Base-by-base conservation (phyloP, 2,329 filamentous ascomycete genomes). In the Colletotrichum navitas region DNA sequence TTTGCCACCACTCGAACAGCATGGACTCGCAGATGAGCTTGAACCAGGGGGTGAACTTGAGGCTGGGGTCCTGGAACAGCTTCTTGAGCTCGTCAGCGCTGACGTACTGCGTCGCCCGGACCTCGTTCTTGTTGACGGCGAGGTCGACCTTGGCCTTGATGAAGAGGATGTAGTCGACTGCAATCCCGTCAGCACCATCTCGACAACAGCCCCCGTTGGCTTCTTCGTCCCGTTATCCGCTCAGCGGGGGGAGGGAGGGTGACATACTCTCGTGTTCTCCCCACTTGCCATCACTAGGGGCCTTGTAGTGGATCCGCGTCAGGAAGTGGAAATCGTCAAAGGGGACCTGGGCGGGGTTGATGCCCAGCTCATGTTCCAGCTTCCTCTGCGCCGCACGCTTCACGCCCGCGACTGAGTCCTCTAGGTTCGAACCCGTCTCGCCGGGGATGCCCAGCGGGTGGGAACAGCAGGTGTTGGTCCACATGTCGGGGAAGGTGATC, bases 391-490 rank as follows among this genome's bases (percentile, higher is more conserved):
- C 96, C 52, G 96, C 96, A 72, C 92, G 91, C 87, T 97, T 97
- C 76, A 95, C 96, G 36, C 96, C 96, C 76, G 90, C 86, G 68
- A 98, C 86, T 6, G 95, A 93, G 75, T 94, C 93, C 61, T 91
- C 88, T 54, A 99, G 87, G 75, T 92, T 92, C 41, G 91, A 89
- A 74, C 96, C 96, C 34, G 94, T 97, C 89, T 99, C 96, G 75
- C 92, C 92, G 11, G 96, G 93, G 75, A 98, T 93, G 66, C 94
- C 93, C 73, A 99, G 88, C 6, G 96, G 96, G 83, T 99, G 96
- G 49, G 96, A 99, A 87, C 96, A 99, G 88, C 96, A 99, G 41
- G 96, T 99, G 85, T 99, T 99, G 74, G 96, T 99, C 96, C 96
- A 99, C 92, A 98, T 95, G 81, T 97, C 94, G 60, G 96, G 95